Evolutionary conservation across 805 yeast genomes (phyloP).

Genomic region (Wickerhamomyces strasburgensis): DNA sequence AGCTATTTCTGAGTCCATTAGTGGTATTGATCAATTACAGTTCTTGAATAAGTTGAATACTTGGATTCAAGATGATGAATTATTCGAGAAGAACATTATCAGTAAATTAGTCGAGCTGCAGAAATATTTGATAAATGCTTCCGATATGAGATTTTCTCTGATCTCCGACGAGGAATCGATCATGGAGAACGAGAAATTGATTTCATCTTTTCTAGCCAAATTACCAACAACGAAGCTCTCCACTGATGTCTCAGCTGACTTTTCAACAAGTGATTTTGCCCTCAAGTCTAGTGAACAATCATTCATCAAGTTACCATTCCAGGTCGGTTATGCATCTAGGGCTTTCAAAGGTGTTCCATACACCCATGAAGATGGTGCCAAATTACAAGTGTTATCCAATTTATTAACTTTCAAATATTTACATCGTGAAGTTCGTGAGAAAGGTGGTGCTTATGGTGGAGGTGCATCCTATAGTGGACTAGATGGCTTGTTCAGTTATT

Average conservation of each 20-base stretch:
- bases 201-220: constrained; percentile 26
- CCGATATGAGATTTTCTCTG: constrained; percentile 45
- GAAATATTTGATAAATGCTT: constrained; percentile 36
- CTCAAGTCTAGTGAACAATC: constrained; percentile 29
- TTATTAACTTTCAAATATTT: constrained; percentile 75
- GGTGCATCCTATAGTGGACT: constrained; percentile 81
- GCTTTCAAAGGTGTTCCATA: constrained; percentile 66
- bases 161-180: constrained; percentile 49
- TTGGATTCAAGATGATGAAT: constrained; percentile 42
- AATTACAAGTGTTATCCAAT: constrained; percentile 77
- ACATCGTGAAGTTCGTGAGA: constrained; percentile 87
- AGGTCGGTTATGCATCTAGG: constrained; percentile 76
- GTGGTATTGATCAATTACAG: constrained; percentile 75
- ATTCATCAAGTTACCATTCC: constrained; percentile 73
- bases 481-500: constrained; percentile 75
- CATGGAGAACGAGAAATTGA: constrained; percentile 24
- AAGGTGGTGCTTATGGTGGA: constrained; percentile 98
- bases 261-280: constrained; percentile 14
- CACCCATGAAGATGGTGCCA: constrained; percentile 70
- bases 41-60: constrained; percentile 58
- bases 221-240: constrained; percentile 23
- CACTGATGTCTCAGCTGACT: constrained; percentile 3
- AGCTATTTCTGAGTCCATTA: constrained; percentile 54
- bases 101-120: constrained; percentile 57
- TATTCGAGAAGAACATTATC: constrained; percentile 51